These are phyloP conservation scores for Candida endomychidarum DNA, from an alignment of 805 yeast species.

Conservation along the genomic window DNA sequence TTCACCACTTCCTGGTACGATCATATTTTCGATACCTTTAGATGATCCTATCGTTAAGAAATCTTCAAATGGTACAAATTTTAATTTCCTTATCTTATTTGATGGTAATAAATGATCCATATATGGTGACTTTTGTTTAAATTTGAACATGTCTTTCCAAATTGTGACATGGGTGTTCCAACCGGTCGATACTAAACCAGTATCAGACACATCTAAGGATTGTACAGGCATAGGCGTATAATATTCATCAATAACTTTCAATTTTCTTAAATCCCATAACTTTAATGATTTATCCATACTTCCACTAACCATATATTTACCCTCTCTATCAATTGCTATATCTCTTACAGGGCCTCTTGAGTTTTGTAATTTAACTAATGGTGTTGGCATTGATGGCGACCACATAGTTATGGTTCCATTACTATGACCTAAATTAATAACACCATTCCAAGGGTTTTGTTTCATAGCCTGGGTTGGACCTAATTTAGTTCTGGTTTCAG, in stretches of 20 bases:
- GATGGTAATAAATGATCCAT: slow-evolving; percentile 89
- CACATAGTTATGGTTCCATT: slow-evolving; percentile 92
- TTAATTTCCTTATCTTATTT: slow-evolving; percentile 62
- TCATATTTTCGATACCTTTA: slow-evolving; percentile 75
- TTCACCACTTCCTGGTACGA: slow-evolving; percentile 97
- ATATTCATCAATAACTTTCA: slow-evolving; percentile 71
- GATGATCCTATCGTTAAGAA: slow-evolving; percentile 86
- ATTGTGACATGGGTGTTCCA: slow-evolving; percentile 95
- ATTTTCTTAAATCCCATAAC: slow-evolving; percentile 90
- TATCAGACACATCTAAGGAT: slow-evolving; percentile 77
- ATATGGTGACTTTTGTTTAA: slow-evolving; percentile 79
- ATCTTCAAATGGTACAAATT: slow-evolving; percentile 95
- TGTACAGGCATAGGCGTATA: slow-evolving; percentile 81
- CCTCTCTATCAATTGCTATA: slow-evolving; percentile 85
- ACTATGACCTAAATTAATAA: slow-evolving; percentile 88
- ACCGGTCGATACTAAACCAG: slow-evolving; percentile 83
- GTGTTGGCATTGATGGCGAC: slow-evolving; percentile 87
- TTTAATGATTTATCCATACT: slow-evolving; percentile 84
- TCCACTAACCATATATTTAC: slow-evolving; percentile 89
- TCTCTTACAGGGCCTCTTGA: slow-evolving; percentile 87
- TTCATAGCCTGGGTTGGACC: slow-evolving; percentile 90
- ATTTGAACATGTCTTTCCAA: slow-evolving; percentile 82
- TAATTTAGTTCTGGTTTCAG: slow-evolving; percentile 80
- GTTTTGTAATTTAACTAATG: slow-evolving; percentile 78
- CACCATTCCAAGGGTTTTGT: slow-evolving; percentile 95